Evolutionary conservation across 2,329 filamentous ascomycete species (phyloP).

Genomic region (Huntiella savannae): DNA sequence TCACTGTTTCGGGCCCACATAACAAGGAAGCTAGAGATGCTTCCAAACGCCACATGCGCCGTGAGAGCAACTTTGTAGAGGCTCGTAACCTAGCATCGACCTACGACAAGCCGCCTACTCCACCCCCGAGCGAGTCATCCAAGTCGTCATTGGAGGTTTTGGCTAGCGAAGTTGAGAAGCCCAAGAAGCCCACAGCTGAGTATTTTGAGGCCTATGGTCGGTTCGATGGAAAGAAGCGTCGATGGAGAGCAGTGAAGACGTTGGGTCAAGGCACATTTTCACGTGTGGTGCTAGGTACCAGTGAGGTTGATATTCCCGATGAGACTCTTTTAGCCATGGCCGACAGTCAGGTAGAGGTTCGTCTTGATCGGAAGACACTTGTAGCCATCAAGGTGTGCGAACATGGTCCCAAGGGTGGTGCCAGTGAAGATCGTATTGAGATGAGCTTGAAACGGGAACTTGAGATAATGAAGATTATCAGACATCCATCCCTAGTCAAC

Average conservation of each 20-base stretch:
- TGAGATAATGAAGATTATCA: slow-evolving; percentile 75
- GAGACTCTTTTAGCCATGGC: slow-evolving; percentile 17
- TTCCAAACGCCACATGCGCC: slow-evolving; percentile 33
- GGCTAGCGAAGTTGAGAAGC: slow-evolving; percentile 23
- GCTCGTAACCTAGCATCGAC: slow-evolving; percentile 50
- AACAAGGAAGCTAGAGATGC: slow-evolving; percentile 21
- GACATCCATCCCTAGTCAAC: slow-evolving; percentile 77
- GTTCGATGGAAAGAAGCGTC: slow-evolving; percentile 47
- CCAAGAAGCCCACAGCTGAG: slow-evolving; percentile 29
- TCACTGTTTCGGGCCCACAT: slow-evolving; percentile 51
- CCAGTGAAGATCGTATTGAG: slow-evolving; percentile 81
- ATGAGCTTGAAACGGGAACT: slow-evolving; percentile 87
- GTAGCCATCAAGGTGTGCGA: slow-evolving; percentile 94
- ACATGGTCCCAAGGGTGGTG: slow-evolving; percentile 81
- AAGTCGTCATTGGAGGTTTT: slow-evolving; percentile 21
- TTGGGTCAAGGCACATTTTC: slow-evolving; percentile 93
- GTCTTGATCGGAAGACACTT: slow-evolving; percentile 50
- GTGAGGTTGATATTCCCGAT: slow-evolving; percentile 39
- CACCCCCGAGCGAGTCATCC: slow-evolving; percentile 61
- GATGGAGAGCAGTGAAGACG: slow-evolving; percentile 61
- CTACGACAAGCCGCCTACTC: slow-evolving; percentile 51
- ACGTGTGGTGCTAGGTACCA: slow-evolving; percentile 78
- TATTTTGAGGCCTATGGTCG: slow-evolving; percentile 53
- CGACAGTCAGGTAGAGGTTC: slow-evolving; percentile 16
- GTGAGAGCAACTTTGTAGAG: slow-evolving; percentile 65